phyloP scores from a whole-genome alignment of 495 filamentous ascomycete species.

The Oleoguttula mirabilis region DNA sequence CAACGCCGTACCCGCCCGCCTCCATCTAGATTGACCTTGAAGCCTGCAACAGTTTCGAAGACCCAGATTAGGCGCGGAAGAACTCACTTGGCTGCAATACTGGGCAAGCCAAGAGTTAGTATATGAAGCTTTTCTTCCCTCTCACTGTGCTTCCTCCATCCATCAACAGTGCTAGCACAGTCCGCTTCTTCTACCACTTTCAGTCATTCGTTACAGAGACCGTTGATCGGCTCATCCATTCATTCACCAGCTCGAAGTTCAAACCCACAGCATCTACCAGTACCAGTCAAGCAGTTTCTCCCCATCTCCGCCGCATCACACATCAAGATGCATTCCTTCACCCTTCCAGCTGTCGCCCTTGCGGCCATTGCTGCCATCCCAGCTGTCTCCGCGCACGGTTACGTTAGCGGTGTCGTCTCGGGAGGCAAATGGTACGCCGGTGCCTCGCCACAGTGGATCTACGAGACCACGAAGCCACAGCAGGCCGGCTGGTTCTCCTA shows the following conservation, averaged over 20 bases:
- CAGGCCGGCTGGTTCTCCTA: conserved; percentile 37
- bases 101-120: not conserved
- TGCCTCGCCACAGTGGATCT: conserved; percentile 4
- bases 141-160: not conserved
- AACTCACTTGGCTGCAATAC: no score
- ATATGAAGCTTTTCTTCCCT: not conserved
- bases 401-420: conserved; percentile 46
- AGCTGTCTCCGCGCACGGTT: conserved; percentile 42
- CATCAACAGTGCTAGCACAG: not conserved
- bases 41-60: not conserved
- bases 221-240: not conserved
- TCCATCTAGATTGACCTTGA: not conserved
- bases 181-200: not conserved
- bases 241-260: no score
- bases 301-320: not conserved
- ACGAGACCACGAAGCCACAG: conserved; percentile 29
- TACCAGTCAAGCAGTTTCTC: not conserved
- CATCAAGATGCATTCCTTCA: conserved; percentile 6
- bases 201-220: not conserved
- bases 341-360: not conserved
- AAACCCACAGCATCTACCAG: not conserved
- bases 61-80: no score
- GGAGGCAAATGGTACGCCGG: conserved; percentile 40
- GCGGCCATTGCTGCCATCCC: conserved; percentile 3
- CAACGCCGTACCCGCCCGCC: not conserved